Evolutionary conservation across 1,139 yeast genomes (phyloP).

Genomic region (Hyphopichia pseudoburtonii): DNA sequence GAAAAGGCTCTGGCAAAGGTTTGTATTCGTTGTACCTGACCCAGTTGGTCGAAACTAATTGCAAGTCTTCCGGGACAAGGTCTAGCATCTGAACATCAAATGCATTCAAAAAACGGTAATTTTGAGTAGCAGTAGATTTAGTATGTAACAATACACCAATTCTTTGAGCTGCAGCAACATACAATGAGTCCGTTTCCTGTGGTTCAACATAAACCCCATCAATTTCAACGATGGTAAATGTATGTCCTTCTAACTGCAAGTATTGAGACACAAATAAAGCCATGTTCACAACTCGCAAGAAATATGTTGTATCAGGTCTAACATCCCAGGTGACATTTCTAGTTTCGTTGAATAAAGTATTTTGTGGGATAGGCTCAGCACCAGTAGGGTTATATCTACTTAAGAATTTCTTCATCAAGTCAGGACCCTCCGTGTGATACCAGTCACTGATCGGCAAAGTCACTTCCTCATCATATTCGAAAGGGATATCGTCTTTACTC

Average conservation of each 20-base stretch:
- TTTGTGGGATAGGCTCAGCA: slow-evolving; percentile 92
- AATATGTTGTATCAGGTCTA: slow-evolving; percentile 76
- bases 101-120: slow-evolving; percentile 75
- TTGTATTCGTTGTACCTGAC: slow-evolving; percentile 54
- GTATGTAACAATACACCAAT: slow-evolving; percentile 73
- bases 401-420: slow-evolving; percentile 56
- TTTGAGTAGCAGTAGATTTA: slow-evolving; percentile 55
- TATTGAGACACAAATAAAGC: slow-evolving; percentile 90
- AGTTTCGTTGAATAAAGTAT: slow-evolving; percentile 75
- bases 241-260: slow-evolving; percentile 82
- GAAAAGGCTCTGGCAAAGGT: slow-evolving; percentile 37
- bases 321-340: slow-evolving; percentile 69
- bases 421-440: slow-evolving; percentile 69
- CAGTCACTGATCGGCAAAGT: slow-evolving; percentile 73
- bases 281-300: slow-evolving; percentile 71
- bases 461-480: slow-evolving; percentile 72
- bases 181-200: slow-evolving; percentile 55
- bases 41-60: slow-evolving; percentile 70
- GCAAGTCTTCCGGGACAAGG: slow-evolving; percentile 58
- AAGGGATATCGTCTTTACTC: slow-evolving; percentile 45
- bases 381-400: slow-evolving; percentile 87
- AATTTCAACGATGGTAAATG: slow-evolving; percentile 75
- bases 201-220: slow-evolving; percentile 80
- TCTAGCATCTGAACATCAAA: slow-evolving; percentile 84
- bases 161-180: slow-evolving; percentile 77